Evolutionary conservation across 1,284 basidiomycete species (phyloP).

Genomic region (Phaffia rhodozyma): DNA sequence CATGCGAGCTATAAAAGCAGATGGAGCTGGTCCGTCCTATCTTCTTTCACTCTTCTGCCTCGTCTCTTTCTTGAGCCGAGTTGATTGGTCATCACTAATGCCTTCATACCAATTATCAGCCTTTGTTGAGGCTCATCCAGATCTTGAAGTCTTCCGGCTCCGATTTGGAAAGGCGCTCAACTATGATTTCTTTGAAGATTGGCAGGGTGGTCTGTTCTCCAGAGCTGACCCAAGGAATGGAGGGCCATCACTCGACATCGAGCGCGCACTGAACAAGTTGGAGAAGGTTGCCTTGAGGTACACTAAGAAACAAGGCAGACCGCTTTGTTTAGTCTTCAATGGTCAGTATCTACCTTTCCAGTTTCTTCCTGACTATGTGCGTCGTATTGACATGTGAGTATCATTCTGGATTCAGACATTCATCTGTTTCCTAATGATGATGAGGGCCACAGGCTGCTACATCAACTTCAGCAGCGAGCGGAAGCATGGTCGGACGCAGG

Average conservation of each 20-base stretch:
- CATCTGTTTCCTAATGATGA: conserved; percentile 69
- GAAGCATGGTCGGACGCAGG: conserved; percentile 75
- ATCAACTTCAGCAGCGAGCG: conserved; percentile 71
- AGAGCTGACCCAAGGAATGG: conserved; percentile 71
- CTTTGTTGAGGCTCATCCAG: conserved; percentile 49
- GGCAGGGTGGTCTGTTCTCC: conserved; percentile 47
- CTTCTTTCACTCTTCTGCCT: conserved; percentile 34
- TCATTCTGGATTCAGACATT: conserved; percentile 34
- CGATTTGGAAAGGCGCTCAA: conserved; percentile 51
- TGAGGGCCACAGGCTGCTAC: conserved; percentile 58
- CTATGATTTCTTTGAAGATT: not conserved
- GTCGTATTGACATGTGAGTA: no score
- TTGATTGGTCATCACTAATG: not conserved
- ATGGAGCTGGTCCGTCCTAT: conserved; percentile 35
- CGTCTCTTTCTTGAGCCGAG: not conserved
- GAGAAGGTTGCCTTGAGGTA: conserved; percentile 68
- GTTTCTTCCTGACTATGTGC: not conserved
- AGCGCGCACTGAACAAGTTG: conserved; percentile 68
- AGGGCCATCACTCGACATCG: conserved; percentile 60
- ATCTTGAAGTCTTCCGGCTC: conserved; percentile 62
- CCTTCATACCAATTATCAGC: conserved; percentile 22
- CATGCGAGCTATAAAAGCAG: conserved; percentile 59
- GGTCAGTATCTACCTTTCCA: conserved; percentile 25
- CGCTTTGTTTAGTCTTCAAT: conserved; percentile 63
- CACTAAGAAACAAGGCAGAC: conserved; percentile 46